Evolutionary conservation across 805 yeast species (phyloP), one percentile per base, ranked within the genome.

Genomic region (Millerozyma miso): DNA sequence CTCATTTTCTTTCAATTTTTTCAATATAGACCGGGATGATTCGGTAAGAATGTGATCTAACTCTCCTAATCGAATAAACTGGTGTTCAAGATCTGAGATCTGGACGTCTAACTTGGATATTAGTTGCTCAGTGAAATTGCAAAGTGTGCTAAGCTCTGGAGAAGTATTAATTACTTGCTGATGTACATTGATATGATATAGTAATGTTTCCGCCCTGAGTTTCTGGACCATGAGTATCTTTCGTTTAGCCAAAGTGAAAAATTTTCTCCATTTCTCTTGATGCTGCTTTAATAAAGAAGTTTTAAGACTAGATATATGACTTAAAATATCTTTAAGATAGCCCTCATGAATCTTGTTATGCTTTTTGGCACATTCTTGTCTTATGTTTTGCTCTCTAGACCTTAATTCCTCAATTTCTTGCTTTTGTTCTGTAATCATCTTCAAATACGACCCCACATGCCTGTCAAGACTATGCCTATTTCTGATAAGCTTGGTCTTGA

Each of bases 401-500:
- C 86, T 67, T 40, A 88, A 68, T 46, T 80, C 85, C 40, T 78
- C 85, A 44, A 88, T 87, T 57, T 83, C 89, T 43, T 71, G 76
- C 50, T 80, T 79, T 55, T 86, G 96, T 54, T 85, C 89, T 2
- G 89, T 79, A 31, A 88, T 88, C 84, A 85, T 84, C 62, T 83
- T 82, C 55, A 87, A 65, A 56, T 88, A 89, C 3, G 90, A 82
- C 0, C 93, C 88, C 35, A 88, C 90, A 63, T 88, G 96, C 35
- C 91, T 70, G 55, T 83, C 87, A 47, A 89, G 71, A 44, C 80
- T 83, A 40, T 81, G 88, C 47, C 80, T 81, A 56, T 89, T 89
- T 47, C 93, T 64, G 2, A 77, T 72, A 2, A 86, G 69, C 51
- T 86, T 87, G 0, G 96, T 90, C 57, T 86, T 86, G 52, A 90